phyloP scores from a whole-genome alignment of 75 land plant species.

The Larix kaempferi region DNA sequence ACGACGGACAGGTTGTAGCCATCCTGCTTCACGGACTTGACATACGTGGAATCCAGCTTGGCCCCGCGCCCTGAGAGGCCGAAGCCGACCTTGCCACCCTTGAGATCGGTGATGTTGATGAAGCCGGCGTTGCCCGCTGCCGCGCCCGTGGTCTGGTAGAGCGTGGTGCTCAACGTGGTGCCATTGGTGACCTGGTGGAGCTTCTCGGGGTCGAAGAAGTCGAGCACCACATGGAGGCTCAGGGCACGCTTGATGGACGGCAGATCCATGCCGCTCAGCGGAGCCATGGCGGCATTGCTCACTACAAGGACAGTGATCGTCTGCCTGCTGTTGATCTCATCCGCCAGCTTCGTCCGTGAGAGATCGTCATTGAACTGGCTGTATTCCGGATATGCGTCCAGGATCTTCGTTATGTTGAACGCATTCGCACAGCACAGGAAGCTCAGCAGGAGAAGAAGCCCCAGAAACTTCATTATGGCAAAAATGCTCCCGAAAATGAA shows the following conservation, averaged over 20 bases:
- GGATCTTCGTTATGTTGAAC: constrained; percentile 56
- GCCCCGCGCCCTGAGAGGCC: constrained; percentile 26
- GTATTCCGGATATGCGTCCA: constrained; percentile 33
- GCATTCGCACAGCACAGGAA: no score
- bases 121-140: constrained; percentile 69
- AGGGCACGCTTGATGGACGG: constrained; percentile 46
- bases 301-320: constrained; percentile 71
- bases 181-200: constrained; percentile 65
- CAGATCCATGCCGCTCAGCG: constrained; percentile 28
- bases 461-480: no score
- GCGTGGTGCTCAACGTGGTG: constrained; percentile 49
- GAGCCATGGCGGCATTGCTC: constrained; percentile 53
- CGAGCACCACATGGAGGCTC: constrained; percentile 64
- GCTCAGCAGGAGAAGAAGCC: no score
- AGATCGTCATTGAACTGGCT: constrained; percentile 62
- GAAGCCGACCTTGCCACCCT: constrained; percentile 55
- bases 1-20: constrained; percentile 71
- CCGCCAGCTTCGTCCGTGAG: constrained; percentile 59
- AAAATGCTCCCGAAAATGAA: no score
- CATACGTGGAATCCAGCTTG: constrained; percentile 19
- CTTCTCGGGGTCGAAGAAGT: constrained; percentile 67
- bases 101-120: constrained; percentile 71
- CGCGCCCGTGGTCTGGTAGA: constrained; percentile 75
- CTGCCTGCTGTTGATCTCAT: constrained; percentile 56
- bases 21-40: constrained; percentile 42